Base-by-base conservation (phyloP, 345 rosid genomes). In the Citrus sp. region DNA sequence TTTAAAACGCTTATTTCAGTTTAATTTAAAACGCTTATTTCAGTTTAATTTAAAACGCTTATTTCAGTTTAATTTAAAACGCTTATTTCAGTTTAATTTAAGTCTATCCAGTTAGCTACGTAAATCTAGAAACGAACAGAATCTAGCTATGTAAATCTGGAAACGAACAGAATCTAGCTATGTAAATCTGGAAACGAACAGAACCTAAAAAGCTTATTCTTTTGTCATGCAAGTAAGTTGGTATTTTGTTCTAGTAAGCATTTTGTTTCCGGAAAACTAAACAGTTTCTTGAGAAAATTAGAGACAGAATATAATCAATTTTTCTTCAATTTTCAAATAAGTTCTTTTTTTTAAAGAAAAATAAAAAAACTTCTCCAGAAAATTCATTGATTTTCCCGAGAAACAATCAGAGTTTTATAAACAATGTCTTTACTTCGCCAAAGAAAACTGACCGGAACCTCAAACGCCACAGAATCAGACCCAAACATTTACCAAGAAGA, bases 401-500 rank as follows among this genome's bases (percentile, higher is more conserved):
- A 37, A 37, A 24, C 8, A 35, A 73, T 14, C 22, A 14, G 59
- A 18, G 21, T 9, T 21, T 9, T 51, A 27, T 49, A 19, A 70
- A 40, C 66, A 49, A 82, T 82, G 85, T 55, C 80, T 66, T 13
- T 42, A 32, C 24, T 82, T 79, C 77, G 80, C 8, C 73, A 82
- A 62, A 75, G 80, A 61, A 82, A 82, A 72, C 67, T 38, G 10
- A 62, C 34, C 68, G 80, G 58, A 56, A 19, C 67, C 46, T 42
- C 77, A 16, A 35, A 64, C 4, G 24, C 56, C 24, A 28, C 73
- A 9, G 77, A 81, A 54, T 65, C 80, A 24, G 54, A 71, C 21
- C 71, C 74, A 7, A 10, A 7, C 32, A 67, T 59, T n/a, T 28
- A 40, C 4, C 51, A 68, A 35, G 73, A 82, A 49, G 89, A 84